Base-by-base conservation (phyloP, 106 monocot genomes). In the Platanthera guangdongensis region DNA sequence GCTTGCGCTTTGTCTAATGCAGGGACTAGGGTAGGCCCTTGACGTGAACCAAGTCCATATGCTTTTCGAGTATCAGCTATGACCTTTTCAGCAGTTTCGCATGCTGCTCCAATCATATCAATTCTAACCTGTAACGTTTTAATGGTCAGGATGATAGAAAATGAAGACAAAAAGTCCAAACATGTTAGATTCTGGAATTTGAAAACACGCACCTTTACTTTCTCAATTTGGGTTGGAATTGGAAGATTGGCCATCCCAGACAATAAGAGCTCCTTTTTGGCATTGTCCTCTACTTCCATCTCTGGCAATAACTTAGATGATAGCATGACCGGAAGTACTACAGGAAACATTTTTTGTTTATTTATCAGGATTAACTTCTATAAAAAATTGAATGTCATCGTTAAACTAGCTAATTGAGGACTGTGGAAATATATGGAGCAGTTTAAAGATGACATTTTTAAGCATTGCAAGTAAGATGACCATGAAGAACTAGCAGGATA, bases 271-370 rank as follows among this genome's bases (percentile, higher is more conserved):
- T 97, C 97, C 77, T 89, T 91, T 75, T 88, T 97, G 25, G 86
- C 50, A 52, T 86, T 89, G 52, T 97, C 97, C 70, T 97, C 97
- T 71, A 74, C 76, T 86, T 97, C 97, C 86, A 94, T 97, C 86
- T 97, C 97, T 8, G 97, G 97, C 53, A 97, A 83, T 59, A 97
- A 83, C 85, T 97, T 97, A 49, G 97, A 88, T 75, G 97, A 97
- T 76, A 97, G 57, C 97, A 97, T 97, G 13, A 97, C 91, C 75
- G 97, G 97, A 28, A 97, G 80, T 84, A 97, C 97, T 97, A 80
- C 71, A 70, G 74, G 30, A 80, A 74, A 48, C 1, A 70, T 32
- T 65, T 65, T 39, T 65, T 30, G 28, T 32, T 65, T 65, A 30
- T 32, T 39, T 8, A 30, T 65, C 59, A 21, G 21, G 59, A 60